Percentiles rank a stretch among this genome's conserved stretches.
Evolutionary conservation across 768 basidiomycete species (phyloP).

Genomic region (Xerocomus spinulosus): DNA sequence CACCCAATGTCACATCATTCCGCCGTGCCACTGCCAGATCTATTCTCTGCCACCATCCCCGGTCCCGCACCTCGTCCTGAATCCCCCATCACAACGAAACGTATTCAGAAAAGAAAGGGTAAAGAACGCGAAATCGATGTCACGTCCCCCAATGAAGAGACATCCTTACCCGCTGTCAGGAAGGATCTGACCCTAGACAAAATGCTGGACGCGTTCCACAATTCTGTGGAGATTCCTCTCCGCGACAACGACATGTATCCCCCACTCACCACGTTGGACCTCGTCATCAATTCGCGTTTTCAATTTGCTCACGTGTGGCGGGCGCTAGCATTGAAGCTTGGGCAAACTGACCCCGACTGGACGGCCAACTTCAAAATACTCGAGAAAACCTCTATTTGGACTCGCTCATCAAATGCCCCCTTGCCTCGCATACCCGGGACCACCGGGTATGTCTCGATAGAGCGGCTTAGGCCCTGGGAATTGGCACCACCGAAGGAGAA

Average conservation of each 20-base stretch:
- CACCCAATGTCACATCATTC: not conserved
- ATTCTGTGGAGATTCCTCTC: slow-evolving; percentile 12
- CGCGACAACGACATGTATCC: slow-evolving; percentile 14
- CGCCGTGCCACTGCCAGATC: not conserved
- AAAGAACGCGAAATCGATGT: slow-evolving; percentile 18
- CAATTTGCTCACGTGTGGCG: slow-evolving; percentile 20
- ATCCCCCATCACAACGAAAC: not conserved
- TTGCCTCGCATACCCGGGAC: slow-evolving; percentile 8
- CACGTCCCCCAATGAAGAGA: not conserved
- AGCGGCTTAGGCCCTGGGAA: slow-evolving; percentile 15
- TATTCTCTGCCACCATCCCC: not conserved
- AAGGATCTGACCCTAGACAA: not conserved
- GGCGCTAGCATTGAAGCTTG: slow-evolving; percentile 10
- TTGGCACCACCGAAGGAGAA: slow-evolving; percentile 1
- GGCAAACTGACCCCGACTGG: slow-evolving; percentile 6
- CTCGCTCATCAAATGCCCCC: not conserved
- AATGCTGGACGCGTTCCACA: slow-evolving; percentile 10
- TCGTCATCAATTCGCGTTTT: slow-evolving; percentile 23
- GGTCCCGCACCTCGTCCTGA: not conserved
- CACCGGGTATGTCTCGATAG: slow-evolving; percentile 6
- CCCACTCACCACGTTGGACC: slow-evolving; percentile 11
- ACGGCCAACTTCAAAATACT: not conserved
- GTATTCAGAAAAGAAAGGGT: slow-evolving; percentile 10
- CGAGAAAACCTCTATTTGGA: slow-evolving; percentile 3
- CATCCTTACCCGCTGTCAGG: not conserved